Base-by-base conservation (phyloP, 1,284 basidiomycete genomes). In the Fistulina hepatica region DNA sequence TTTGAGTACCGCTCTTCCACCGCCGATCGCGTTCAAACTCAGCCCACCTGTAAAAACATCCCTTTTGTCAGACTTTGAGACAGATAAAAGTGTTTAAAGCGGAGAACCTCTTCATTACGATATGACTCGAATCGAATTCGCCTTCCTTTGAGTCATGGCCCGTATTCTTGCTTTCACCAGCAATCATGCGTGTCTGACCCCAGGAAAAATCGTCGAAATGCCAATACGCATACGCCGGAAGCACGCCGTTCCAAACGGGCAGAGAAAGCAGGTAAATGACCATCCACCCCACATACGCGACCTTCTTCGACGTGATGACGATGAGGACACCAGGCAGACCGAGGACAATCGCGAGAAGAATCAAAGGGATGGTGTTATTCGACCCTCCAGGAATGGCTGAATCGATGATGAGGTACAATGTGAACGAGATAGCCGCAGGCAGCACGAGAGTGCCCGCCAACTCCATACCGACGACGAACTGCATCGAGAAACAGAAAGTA, bases 121-220 rank as follows among this genome's bases (percentile, higher is more conserved):
- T 98, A 63, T 94, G 77, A 36, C 78, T 76, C 24, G 92, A 92
- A 63, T 98, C 94, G 53, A 98, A 98, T 55, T 86, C 84, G 58
- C 94, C 95, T 43, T 91, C 84, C 62, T 93, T 95, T 55, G 88
- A 88, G 22, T 81, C 88, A 51, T 91, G 86, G 41, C 74, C 71
- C 21, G 65, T 72, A 47, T 67, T 75, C 47, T 58, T 59, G 38
- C 71, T 73, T 48, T 85, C 84, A 8, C 89, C 89, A 37, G 75
- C 70, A 44, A 97, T 67, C 62, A 79, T 81, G 46, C 94, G 73
- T 23, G 94, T 97, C 61, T 94, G 85, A 63, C 95, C 95, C 94
- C 94, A 98, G 13, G 88, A 91, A 63, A 98, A 98, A 67, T 99
- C 95, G 56, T 98, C 94, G 59, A 98, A 97, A 61, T 97, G 92